These are phyloP conservation scores for Paspalum notatum DNA, from an alignment of 176 grass and related monocot species.

Conservation along the genomic window DNA sequence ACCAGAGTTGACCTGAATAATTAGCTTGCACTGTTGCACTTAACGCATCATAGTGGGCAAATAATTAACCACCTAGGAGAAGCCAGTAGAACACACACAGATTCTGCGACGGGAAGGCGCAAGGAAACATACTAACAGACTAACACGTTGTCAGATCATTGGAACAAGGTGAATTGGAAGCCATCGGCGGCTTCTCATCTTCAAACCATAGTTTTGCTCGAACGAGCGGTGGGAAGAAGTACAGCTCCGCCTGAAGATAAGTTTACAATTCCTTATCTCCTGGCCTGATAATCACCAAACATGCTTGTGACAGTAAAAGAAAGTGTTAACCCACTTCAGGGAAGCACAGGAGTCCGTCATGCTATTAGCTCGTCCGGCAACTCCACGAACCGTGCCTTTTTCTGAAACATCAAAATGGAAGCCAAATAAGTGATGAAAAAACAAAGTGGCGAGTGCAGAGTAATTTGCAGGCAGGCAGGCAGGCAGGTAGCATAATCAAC, in stretches of 20 bases:
- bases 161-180: constrained; percentile 60
- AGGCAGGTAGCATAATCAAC: neutral
- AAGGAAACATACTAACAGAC: constrained; percentile 13
- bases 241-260: constrained; percentile 39
- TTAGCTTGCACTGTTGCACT: constrained; percentile 5
- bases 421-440: neutral
- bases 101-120: neutral
- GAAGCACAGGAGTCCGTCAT: constrained; percentile 19
- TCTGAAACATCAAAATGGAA: constrained; percentile 50
- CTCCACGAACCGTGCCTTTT: constrained; percentile 54
- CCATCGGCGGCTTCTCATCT: constrained; percentile 64
- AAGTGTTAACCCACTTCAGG: constrained; percentile 33
- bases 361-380: constrained; percentile 63
- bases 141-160: constrained; percentile 27
- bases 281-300: constrained; percentile 37
- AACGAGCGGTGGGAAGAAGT: constrained; percentile 20
- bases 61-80: constrained; percentile 25
- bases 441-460: neutral
- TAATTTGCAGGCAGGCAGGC: too few relatives aligned
- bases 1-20: constrained; percentile 36
- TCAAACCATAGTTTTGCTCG: constrained; percentile 36
- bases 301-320: constrained; percentile 25
- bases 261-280: constrained; percentile 52
- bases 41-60: constrained; percentile 23
- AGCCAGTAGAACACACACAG: neutral